phyloP scores from a whole-genome alignment of 2,329 filamentous ascomycete species.

The Colletotrichum orbiculare region DNA sequence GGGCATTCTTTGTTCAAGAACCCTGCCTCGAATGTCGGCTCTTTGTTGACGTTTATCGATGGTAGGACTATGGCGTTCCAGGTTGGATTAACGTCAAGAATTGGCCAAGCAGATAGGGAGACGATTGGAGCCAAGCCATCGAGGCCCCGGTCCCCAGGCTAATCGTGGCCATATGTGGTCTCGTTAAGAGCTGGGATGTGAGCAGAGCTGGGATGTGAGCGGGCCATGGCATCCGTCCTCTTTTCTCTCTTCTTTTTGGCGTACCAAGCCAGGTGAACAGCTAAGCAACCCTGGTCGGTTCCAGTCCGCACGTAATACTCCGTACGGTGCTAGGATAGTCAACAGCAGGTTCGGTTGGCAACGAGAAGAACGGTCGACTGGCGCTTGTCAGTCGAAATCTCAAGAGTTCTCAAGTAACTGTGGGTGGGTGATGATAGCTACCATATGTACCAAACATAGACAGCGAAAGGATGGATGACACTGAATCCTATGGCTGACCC shows the following conservation, averaged over 20 bases:
- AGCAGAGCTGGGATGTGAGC: slow-evolving; percentile 30
- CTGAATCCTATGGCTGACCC: too few species aligned
- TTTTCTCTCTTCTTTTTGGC: too few species aligned
- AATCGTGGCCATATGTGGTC: slow-evolving; percentile 30
- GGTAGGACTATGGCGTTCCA: slow-evolving; percentile 6
- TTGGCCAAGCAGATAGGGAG: slow-evolving; percentile 1
- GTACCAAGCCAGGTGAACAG: neutral
- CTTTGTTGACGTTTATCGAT: too few species aligned
- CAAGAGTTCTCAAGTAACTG: too few species aligned
- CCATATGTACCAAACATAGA: too few species aligned
- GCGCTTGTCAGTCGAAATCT: too few species aligned
- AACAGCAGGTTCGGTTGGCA: too few species aligned
- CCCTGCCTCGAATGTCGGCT: neutral
- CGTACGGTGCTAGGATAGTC: too few species aligned
- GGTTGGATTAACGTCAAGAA: slow-evolving; percentile 17
- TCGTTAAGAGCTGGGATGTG: slow-evolving; percentile 33
- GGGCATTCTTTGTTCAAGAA: slow-evolving; percentile 6
- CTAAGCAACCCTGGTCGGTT: neutral
- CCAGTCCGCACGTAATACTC: neutral
- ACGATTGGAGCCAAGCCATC: slow-evolving; percentile 23
- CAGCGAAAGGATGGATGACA: too few species aligned
- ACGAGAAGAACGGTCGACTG: too few species aligned
- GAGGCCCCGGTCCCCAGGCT: slow-evolving; percentile 21
- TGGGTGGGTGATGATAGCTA: too few species aligned
- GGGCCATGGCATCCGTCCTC: slow-evolving; percentile 9